Evolutionary conservation across 352 stramenopile genomes (phyloP), one percentile per base, ranked within the genome.

Genomic region (Hyaloperonospora arabidopsidis): DNA sequence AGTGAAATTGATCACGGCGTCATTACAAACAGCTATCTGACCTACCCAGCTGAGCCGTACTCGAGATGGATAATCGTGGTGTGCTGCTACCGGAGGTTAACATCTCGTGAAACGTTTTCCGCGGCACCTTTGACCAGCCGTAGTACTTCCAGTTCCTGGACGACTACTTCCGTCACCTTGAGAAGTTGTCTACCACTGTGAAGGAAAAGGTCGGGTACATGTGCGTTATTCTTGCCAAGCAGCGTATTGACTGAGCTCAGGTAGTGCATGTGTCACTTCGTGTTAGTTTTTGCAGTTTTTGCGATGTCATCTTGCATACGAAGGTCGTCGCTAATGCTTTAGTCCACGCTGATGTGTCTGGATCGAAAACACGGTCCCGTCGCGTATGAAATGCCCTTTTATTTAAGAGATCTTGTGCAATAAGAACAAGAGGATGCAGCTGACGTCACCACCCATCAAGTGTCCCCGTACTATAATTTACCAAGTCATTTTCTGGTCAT

Each of bases 101-200:
- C 73, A 88, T 96, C 45, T 97, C 87, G 53, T 97, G 90, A 73
- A 97, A 97, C 67, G 97, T 97, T 60, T 97, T 97, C 78, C 84
- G 87, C 36, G 90, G 87, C 52, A 85, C 74, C 15, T 96, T 96
- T 51, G 84, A 96, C 69, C 74, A 95, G 71, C 56, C 64, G 7
- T 84, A 72, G 67, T 96, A 96, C 71, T 93, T 94, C 57, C 58
- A 74, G 47, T 91, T 94, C 67, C 54, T 95, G 18, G 76, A 94
- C 57, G 70, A 89, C 39, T 95, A 93, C 69, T 95, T 93, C 54
- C 54, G 49, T 35, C 70, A 88, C 63, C 56, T 89, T 18, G 79
- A 89, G 63, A 86, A 60, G 65, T 53, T 83, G 17, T 70, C 76
- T 8, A 32, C 4, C 25, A 80, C 58, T 35, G 64, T 74, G 1